These are phyloP conservation scores for Sclerotinia nivalis DNA, from an alignment of 2,329 filamentous ascomycete species.

Conservation along the genomic window DNA sequence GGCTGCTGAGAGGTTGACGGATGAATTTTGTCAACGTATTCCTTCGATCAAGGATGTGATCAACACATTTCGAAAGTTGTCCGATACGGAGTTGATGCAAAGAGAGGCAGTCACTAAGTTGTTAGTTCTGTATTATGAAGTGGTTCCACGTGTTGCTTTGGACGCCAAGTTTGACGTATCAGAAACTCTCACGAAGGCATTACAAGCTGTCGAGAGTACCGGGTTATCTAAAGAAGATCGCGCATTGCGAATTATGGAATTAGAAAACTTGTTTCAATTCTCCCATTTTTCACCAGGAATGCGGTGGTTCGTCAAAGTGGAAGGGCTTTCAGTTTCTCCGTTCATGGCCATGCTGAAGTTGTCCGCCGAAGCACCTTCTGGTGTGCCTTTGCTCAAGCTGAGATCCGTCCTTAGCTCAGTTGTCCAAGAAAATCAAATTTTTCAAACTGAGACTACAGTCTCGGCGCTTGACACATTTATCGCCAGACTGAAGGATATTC, in stretches of 20 bases:
- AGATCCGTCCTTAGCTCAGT: conserved; percentile 60
- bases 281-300: conserved; percentile 79
- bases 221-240: conserved; percentile 47
- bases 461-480: conserved; percentile 52
- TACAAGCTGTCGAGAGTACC: conserved; percentile 61
- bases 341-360: conserved; percentile 70
- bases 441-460: conserved; percentile 50
- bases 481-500: conserved; percentile 40
- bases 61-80: conserved; percentile 67
- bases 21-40: conserved; percentile 75
- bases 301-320: conserved; percentile 83
- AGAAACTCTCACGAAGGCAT: conserved; percentile 66
- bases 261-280: conserved; percentile 79
- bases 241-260: conserved; percentile 66
- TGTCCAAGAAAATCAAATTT: conserved; percentile 65
- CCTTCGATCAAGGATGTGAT: conserved; percentile 83
- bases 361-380: conserved; percentile 51
- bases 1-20: conserved; percentile 64
- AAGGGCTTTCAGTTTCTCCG: conserved; percentile 64
- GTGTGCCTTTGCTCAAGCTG: conserved; percentile 53
- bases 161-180: conserved; percentile 89
- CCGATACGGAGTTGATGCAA: conserved; percentile 69
- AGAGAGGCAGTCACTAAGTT: conserved; percentile 77
- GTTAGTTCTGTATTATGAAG: conserved; percentile 80
- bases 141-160: conserved; percentile 75